These are phyloP conservation scores for Sphaerobolus stellatus DNA, from an alignment of 1,284 basidiomycete species.

Conservation along the genomic window DNA sequence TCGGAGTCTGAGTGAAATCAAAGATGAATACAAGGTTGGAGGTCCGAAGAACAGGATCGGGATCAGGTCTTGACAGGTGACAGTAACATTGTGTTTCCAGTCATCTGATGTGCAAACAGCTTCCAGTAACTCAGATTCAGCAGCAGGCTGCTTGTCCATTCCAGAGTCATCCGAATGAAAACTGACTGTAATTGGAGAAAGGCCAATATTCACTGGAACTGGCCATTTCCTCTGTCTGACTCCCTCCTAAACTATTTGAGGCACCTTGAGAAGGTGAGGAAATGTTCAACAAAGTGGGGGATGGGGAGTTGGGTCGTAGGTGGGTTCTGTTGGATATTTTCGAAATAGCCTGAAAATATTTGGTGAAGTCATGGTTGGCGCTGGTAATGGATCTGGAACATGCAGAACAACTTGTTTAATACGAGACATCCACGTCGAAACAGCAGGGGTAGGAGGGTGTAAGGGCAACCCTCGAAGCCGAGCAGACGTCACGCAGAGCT, in stretches of 20 bases:
- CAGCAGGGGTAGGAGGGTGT: too few relatives aligned
- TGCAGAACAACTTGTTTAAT: too few relatives aligned
- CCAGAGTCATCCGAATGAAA: neutral
- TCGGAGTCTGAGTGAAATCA: too few relatives aligned
- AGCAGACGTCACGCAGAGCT: too few relatives aligned
- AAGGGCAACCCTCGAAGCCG: too few relatives aligned
- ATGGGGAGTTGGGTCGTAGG: neutral
- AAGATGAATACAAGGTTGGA: too few relatives aligned
- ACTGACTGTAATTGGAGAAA: neutral
- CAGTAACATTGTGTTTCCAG: neutral
- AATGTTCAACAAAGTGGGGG: neutral
- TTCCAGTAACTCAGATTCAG: neutral
- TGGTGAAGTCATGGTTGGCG: too few relatives aligned
- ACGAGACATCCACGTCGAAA: too few relatives aligned
- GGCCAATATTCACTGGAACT: neutral
- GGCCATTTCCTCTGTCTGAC: neutral
- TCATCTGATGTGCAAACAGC: neutral
- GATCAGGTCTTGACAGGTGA: neutral
- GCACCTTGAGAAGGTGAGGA: neutral
- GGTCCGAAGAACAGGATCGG: too few relatives aligned
- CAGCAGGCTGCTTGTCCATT: neutral
- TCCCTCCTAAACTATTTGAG: neutral
- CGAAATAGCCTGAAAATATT: neutral
- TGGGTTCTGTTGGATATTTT: neutral
- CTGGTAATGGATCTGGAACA: too few relatives aligned